Percentiles rank a stretch among this genome's conserved stretches.
phyloP scores from a whole-genome alignment of 2,329 filamentous ascomycete species.

The Apiospora aurea region DNA sequence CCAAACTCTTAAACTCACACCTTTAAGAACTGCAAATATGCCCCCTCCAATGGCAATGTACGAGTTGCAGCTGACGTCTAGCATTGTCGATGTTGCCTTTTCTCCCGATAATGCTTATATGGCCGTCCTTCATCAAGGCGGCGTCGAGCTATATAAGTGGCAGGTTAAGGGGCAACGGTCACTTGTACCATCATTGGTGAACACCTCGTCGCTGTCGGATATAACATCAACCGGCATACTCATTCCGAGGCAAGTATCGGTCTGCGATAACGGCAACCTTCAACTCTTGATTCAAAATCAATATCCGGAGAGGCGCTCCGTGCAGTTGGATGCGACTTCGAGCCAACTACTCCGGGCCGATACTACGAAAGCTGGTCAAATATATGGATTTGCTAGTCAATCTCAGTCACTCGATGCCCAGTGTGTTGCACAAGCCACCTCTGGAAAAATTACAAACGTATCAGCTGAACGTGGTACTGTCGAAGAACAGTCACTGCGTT shows the following conservation, averaged over 20 bases:
- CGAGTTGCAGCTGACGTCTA: conserved; percentile 68
- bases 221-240: conserved; percentile 34
- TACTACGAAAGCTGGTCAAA: conserved; percentile 39
- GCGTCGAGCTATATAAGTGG: conserved; percentile 75
- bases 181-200: conserved; percentile 50
- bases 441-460: neutral
- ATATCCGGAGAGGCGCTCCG: conserved; percentile 36
- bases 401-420: conserved; percentile 38
- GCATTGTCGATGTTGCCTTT: conserved; percentile 78
- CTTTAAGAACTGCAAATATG: conserved; percentile 81
- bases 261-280: conserved; percentile 38
- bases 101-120: conserved; percentile 69
- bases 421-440: conserved; percentile 35
- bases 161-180: conserved; percentile 64
- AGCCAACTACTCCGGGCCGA: conserved; percentile 33
- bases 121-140: conserved; percentile 73
- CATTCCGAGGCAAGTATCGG: conserved; percentile 40
- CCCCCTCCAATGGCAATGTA: conserved; percentile 93
- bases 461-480: conserved; percentile 42
- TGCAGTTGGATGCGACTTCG: conserved; percentile 33
- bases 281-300: conserved; percentile 49
- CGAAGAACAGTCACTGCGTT: conserved; percentile 38
- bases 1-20: conserved; percentile 79
- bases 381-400: conserved; percentile 41
- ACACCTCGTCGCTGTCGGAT: conserved; percentile 48